Evolutionary conservation across 2,329 filamentous ascomycete genomes (phyloP).

Genomic region (Alternaria rosae): DNA sequence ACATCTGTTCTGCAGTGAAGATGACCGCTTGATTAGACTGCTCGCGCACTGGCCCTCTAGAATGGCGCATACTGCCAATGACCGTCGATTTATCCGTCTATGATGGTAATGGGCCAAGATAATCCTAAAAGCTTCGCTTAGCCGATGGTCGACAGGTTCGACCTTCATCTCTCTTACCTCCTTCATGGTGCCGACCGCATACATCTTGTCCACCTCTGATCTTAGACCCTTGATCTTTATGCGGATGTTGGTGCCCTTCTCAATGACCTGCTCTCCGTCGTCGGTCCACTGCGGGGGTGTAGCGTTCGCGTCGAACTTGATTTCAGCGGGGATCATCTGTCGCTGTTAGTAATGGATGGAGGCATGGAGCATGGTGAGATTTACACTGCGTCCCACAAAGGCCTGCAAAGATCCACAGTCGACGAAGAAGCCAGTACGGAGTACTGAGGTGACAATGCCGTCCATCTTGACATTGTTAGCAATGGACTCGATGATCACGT

Average conservation of each 20-base stretch:
- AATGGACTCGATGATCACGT: background rate
- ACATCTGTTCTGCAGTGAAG: background rate
- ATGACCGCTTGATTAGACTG: background rate
- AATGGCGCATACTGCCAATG: background rate
- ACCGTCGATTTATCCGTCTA: conserved; percentile 22
- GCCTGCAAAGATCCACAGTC: conserved; percentile 79
- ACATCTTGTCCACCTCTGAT: conserved; percentile 93
- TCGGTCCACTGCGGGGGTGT: conserved; percentile 98
- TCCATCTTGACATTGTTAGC: conserved; percentile 72
- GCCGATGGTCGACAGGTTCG: conserved; percentile 9
- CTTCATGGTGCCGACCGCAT: conserved; percentile 96
- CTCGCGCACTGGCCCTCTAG: background rate
- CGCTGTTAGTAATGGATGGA: conserved; percentile 29
- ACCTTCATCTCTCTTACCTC: conserved; percentile 56
- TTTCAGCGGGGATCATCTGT: conserved; percentile 87
- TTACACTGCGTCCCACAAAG: conserved; percentile 83
- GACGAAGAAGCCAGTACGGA: conserved; percentile 89
- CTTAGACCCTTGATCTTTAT: conserved; percentile 94
- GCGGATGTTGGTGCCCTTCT: conserved; percentile 90
- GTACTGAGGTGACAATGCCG: conserved; percentile 89
- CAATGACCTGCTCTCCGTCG: conserved; percentile 91
- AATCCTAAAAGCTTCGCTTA: conserved; percentile 43
- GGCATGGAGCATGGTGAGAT: conserved; percentile 41
- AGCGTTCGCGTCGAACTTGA: conserved; percentile 94
- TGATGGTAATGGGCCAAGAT: conserved; percentile 47